A percentile compares a stretch with the other conserved stretches of the same genome.
Conservation (phyloP, 2,329 filamentous ascomycete species). For the Aspergillus amoenus region DNA sequence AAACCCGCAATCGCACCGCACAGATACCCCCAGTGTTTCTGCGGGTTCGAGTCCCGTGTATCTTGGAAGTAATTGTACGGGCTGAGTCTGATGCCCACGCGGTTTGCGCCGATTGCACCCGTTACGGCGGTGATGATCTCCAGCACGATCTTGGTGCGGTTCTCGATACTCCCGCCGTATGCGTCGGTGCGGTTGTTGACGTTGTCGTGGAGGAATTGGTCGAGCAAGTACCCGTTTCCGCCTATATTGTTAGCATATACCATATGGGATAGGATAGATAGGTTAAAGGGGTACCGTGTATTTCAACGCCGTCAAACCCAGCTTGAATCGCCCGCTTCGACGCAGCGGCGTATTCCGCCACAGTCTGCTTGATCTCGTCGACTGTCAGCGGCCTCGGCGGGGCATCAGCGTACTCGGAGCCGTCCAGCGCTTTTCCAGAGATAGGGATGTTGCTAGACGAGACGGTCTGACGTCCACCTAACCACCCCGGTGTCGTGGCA, state of each 20-base stretch:
- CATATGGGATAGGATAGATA: not conserved
- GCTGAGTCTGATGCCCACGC: conserved; percentile 57
- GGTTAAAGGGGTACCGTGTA: conserved; percentile 35
- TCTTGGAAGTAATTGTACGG: conserved; percentile 63
- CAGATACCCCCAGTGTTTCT: conserved; percentile 47
- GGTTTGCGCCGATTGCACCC: conserved; percentile 46
- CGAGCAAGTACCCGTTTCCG: conserved; percentile 67
- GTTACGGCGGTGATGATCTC: conserved; percentile 55
- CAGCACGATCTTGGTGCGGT: conserved; percentile 52
- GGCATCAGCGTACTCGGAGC: conserved; percentile 27
- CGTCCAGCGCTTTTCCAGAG: conserved; percentile 40
- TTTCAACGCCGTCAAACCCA: conserved; percentile 53
- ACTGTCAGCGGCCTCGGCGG: conserved; percentile 36
- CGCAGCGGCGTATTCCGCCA: conserved; percentile 40
- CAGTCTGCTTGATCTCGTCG: conserved; percentile 40
- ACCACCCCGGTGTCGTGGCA: conserved; percentile 40
- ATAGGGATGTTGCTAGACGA: conserved; percentile 35
- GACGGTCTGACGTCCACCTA: conserved; percentile 30
- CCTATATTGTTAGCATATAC: conserved; percentile 45
- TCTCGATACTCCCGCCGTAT: conserved; percentile 50
- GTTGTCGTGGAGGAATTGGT: conserved; percentile 62
- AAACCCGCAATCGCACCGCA: conserved; percentile 43
- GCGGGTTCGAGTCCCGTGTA: conserved; percentile 47
- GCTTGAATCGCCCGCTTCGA: conserved; percentile 46
- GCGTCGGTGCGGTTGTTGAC: conserved; percentile 55